Conservation (phyloP, 1,284 basidiomycete species). For the Leccinum discolor region DNA sequence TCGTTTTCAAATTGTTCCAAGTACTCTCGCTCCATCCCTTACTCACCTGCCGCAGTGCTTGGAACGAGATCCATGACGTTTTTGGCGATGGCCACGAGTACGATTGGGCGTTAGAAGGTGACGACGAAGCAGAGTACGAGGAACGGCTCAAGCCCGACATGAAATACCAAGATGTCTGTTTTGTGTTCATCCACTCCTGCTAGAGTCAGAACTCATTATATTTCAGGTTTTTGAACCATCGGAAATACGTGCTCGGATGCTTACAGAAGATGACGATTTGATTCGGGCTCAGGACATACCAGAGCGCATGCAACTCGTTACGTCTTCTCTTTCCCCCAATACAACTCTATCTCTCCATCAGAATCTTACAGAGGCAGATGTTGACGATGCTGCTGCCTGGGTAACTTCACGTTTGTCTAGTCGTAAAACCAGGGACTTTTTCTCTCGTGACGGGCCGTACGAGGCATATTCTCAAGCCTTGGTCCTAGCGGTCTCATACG, state of each 20-base stretch:
- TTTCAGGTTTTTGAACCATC: conserved; percentile 95
- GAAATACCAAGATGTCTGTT: conserved; percentile 86
- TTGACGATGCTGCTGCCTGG: conserved; percentile 88
- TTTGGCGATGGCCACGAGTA: conserved; percentile 98
- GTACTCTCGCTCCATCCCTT: conserved; percentile 11
- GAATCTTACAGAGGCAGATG: conserved; percentile 66
- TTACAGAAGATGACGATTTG: conserved; percentile 95
- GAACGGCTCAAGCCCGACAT: conserved; percentile 70
- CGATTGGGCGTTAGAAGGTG: conserved; percentile 88
- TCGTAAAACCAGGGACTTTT: conserved; percentile 78
- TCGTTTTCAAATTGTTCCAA: too few relatives aligned
- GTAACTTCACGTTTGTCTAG: conserved; percentile 84
- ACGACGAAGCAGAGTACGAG: conserved; percentile 65
- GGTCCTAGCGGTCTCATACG: conserved; percentile 79
- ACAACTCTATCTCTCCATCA: conserved; percentile 71
- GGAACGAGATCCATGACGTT: conserved; percentile 96
- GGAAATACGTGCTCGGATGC: conserved; percentile 88
- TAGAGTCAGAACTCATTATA: conserved; percentile 9
- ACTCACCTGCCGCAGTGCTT: conserved; percentile 62
- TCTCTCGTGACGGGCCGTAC: conserved; percentile 59
- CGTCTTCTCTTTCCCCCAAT: conserved; percentile 77
- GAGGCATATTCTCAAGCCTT: conserved; percentile 68
- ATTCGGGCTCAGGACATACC: conserved; percentile 92
- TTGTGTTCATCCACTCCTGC: conserved; percentile 4
- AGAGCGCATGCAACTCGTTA: conserved; percentile 94